Evolutionary conservation across 2,329 filamentous ascomycete species (phyloP).

Genomic region (Basipetospora sp.): DNA sequence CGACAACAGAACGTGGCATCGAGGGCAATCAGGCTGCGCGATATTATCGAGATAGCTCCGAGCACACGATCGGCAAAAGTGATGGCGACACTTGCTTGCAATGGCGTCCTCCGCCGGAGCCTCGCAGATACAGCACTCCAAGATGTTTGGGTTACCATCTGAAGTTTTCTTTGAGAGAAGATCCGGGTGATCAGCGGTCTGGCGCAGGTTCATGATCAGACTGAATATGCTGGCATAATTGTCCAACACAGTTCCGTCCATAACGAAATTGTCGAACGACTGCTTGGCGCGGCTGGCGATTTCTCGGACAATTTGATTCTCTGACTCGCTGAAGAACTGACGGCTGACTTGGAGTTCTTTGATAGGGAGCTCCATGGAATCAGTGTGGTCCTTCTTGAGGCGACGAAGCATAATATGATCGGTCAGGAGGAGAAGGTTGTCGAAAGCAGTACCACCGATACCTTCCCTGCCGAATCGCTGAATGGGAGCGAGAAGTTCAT

Average conservation of each 20-base stretch:
- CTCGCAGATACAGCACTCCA: slow-evolving; percentile 90
- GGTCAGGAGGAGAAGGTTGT: slow-evolving; percentile 75
- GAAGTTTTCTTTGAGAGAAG: slow-evolving; percentile 77
- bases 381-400: slow-evolving; percentile 82
- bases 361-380: slow-evolving; percentile 89
- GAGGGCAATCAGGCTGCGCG: slow-evolving; percentile 66
- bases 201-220: slow-evolving; percentile 97
- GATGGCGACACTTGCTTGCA: slow-evolving; percentile 80
- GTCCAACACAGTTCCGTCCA: slow-evolving; percentile 83
- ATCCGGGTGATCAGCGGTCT: slow-evolving; percentile 92
- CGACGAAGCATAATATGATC: slow-evolving; percentile 91
- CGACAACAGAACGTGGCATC: slow-evolving; percentile 74
- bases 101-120: slow-evolving; percentile 92
- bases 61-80: slow-evolving; percentile 36
- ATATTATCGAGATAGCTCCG: slow-evolving; percentile 55
- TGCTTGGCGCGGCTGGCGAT: slow-evolving; percentile 87
- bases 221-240: slow-evolving; percentile 99
- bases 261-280: slow-evolving; percentile 89
- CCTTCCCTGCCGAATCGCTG: slow-evolving; percentile 45
- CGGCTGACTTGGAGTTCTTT: slow-evolving; percentile 87
- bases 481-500: slow-evolving; percentile 81
- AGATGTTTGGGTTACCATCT: slow-evolving; percentile 73
- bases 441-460: slow-evolving; percentile 54
- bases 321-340: slow-evolving; percentile 91
- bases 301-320: slow-evolving; percentile 86